These are phyloP conservation scores for Saccharomycopsis fibuligera DNA, from an alignment of 805 yeast genomes.

Conservation along the genomic window DNA sequence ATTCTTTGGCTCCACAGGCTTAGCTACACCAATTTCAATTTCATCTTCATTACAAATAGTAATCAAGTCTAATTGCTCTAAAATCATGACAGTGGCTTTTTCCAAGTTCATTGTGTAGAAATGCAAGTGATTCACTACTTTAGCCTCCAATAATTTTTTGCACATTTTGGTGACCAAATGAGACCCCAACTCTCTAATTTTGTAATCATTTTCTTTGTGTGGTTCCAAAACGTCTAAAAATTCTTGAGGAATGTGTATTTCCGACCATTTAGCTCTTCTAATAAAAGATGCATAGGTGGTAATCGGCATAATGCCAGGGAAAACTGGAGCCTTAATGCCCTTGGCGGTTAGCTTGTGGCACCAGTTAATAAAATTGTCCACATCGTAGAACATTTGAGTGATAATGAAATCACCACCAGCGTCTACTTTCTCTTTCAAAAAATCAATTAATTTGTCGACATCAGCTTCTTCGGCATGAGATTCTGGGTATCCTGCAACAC, in stretches of 20 bases:
- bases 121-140: conserved; percentile 78
- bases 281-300: conserved; percentile 89
- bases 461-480: conserved; percentile 87
- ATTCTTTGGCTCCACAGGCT: conserved; percentile 26
- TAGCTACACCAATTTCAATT: conserved; percentile 30
- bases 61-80: conserved; percentile 64
- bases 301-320: conserved; percentile 98
- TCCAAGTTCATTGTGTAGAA: conserved; percentile 98
- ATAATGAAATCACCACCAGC: conserved; percentile 91
- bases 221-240: conserved; percentile 70
- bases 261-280: conserved; percentile 94
- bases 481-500: conserved; percentile 97
- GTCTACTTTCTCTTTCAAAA: conserved; percentile 81
- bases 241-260: conserved; percentile 68
- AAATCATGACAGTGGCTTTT: conserved; percentile 79
- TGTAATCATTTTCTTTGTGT: conserved; percentile 82
- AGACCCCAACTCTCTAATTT: conserved; percentile 81
- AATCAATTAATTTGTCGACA: conserved; percentile 44
- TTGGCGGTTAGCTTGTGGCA: conserved; percentile 58
- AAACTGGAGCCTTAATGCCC: conserved; percentile 73
- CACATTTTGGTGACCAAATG: conserved; percentile 83
- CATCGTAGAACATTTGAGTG: conserved; percentile 97
- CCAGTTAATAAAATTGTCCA: conserved; percentile 79
- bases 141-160: conserved; percentile 57
- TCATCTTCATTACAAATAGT: conserved; percentile 21